Base-by-base conservation (phyloP, 1,284 basidiomycete genomes). In the Apiotrichum sp. region DNA sequence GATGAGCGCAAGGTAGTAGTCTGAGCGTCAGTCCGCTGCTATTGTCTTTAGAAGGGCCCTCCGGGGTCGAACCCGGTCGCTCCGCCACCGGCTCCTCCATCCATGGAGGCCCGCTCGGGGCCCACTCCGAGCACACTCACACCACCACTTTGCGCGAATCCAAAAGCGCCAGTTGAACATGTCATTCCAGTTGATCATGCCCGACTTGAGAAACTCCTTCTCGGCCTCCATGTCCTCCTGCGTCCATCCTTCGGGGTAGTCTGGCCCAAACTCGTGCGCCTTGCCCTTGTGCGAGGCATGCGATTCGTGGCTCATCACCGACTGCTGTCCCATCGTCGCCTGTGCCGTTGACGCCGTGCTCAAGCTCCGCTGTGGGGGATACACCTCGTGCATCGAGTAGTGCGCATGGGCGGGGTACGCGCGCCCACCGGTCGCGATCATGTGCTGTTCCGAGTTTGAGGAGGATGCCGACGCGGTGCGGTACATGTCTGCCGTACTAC, bases 141-240 rank as follows among this genome's bases (percentile, higher is more conserved):
- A 78, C 55, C 75, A 57, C 80, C 80, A 81, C 58, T 81, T 78
- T 59, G 70, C 75, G 55, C 81, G 68, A 22, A 82, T 59, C 81
- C 81, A 82, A 62, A 77, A 82, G 39, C 75, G 71, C 80, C 78
- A 79, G 13, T 64, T 70, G 56, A 57, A 56, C 60, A 81, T 68
- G 46, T 74, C 74, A 52, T 77, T 70, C 78, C 78, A 81, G 65
- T 82, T 75, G 53, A 82, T 66, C 50, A 81, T 52, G 11, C 78
- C 72, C 32, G 67, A 63, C 55, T 73, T 72, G 31, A 75, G 42
- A 61, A 73, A 73, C 63, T 69, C 69, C 50, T 62, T 65, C 59
- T 75, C 75, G 14, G 69, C 69, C 32, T 65, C 65, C 56, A 69
- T 65, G 52, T 75, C 75, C 55, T 73, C 73, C 36, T 67, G 63